Evolutionary conservation across 495 filamentous ascomycete genomes (phyloP).

Genomic region (Hypoxylon intermedium): DNA sequence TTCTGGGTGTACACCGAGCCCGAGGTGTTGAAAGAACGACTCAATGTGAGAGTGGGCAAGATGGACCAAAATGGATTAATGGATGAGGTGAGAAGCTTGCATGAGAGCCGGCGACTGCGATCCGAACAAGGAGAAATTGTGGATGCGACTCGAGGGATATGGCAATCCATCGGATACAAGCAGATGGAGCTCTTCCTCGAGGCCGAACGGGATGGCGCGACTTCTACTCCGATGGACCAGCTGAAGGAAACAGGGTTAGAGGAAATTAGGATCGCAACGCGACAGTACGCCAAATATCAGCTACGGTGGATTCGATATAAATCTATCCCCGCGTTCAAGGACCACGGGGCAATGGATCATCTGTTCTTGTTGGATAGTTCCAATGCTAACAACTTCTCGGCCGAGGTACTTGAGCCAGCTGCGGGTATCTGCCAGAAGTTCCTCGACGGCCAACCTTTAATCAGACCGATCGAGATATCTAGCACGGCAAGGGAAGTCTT

Average conservation of each 20-base stretch:
- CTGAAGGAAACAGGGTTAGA: slow-evolving; percentile 50
- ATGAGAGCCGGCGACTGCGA: slow-evolving; percentile 58
- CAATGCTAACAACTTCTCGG: slow-evolving; percentile 62
- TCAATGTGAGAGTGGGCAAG: slow-evolving; percentile 77
- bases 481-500: slow-evolving; percentile 62
- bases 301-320: slow-evolving; percentile 86
- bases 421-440: slow-evolving; percentile 66
- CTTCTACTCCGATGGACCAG: slow-evolving; percentile 46
- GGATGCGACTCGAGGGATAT: slow-evolving; percentile 82
- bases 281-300: slow-evolving; percentile 86
- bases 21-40: slow-evolving; percentile 68
- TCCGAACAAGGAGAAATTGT: slow-evolving; percentile 59
- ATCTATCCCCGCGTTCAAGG: slow-evolving; percentile 68
- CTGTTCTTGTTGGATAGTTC: slow-evolving; percentile 81
- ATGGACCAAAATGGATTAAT: slow-evolving; percentile 81
- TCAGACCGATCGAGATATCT: slow-evolving; percentile 68
- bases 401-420: slow-evolving; percentile 69
- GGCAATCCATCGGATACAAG: slow-evolving; percentile 95
- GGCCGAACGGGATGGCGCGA: slow-evolving; percentile 50
- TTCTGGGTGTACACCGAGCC: slow-evolving; percentile 86
- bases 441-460: slow-evolving; percentile 61
- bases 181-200: slow-evolving; percentile 78
- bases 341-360: slow-evolving; percentile 55
- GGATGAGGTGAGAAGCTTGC: slow-evolving; percentile 68
- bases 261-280: slow-evolving; percentile 75